A percentile compares a stretch with the other conserved stretches of the same genome.
These are phyloP conservation scores for Elsinoe necatrix DNA, from an alignment of 2,329 filamentous ascomycete genomes.

Conservation along the genomic window DNA sequence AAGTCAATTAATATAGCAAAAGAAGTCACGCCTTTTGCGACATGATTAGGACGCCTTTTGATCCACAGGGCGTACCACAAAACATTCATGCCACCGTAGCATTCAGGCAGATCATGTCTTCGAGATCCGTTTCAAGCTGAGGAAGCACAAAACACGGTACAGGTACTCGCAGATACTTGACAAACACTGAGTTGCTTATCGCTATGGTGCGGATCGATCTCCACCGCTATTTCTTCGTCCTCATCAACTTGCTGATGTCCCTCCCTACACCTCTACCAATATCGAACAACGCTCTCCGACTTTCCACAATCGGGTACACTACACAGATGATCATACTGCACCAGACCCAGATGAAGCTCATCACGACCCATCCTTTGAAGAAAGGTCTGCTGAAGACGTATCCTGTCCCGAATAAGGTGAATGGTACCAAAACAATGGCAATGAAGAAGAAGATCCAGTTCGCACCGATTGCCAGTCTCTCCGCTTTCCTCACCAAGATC, in stretches of 20 bases:
- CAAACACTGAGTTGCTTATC: too few relatives aligned
- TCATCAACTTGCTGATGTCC: background rate
- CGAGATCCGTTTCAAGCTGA: too few relatives aligned
- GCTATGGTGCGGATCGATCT: too few relatives aligned
- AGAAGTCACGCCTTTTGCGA: background rate
- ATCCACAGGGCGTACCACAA: background rate
- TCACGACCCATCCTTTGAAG: slow-evolving; percentile 36
- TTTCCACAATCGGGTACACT: slow-evolving; percentile 33
- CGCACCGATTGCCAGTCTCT: slow-evolving; percentile 32
- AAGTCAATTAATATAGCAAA: background rate
- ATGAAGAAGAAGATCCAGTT: slow-evolving; percentile 34
- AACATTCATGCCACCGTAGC: background rate
- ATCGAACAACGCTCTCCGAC: background rate
- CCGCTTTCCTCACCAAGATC: slow-evolving; percentile 29
- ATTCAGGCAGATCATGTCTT: background rate
- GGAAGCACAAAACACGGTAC: too few relatives aligned
- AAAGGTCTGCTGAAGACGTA: slow-evolving; percentile 36
- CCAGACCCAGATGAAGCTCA: slow-evolving; percentile 39
- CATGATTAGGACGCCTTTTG: background rate
- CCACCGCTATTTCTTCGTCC: background rate
- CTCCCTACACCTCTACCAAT: background rate
- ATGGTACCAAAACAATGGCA: slow-evolving; percentile 31
- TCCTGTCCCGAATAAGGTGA: slow-evolving; percentile 33
- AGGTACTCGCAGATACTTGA: too few relatives aligned
- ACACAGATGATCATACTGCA: slow-evolving; percentile 33